Percentiles rank a stretch among this genome's conserved stretches.
Evolutionary conservation across 1,139 yeast species (phyloP).

Genomic region (Blastobotrys illinoisensis): DNA sequence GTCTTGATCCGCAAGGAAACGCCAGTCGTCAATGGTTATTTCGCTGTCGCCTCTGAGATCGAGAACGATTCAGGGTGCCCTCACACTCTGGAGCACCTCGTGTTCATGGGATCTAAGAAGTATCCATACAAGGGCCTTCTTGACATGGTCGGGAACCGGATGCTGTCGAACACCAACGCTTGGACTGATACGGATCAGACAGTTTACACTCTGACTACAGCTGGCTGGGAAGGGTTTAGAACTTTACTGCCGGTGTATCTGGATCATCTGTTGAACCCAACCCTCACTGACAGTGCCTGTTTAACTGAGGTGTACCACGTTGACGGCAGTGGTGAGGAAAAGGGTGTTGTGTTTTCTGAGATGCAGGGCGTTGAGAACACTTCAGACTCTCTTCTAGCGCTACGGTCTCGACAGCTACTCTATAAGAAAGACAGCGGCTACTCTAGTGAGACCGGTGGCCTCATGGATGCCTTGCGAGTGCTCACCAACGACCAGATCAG

Average conservation of each 20-base stretch:
- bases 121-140: slow-evolving; percentile 90
- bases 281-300: slow-evolving; percentile 84
- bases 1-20: slow-evolving; percentile 74
- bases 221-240: slow-evolving; percentile 95
- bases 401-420: slow-evolving; percentile 57
- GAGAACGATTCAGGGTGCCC: slow-evolving; percentile 86
- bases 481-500: slow-evolving; percentile 70
- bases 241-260: slow-evolving; percentile 79
- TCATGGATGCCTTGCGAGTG: slow-evolving; percentile 67
- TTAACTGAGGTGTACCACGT: slow-evolving; percentile 92
- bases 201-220: slow-evolving; percentile 83
- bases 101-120: slow-evolving; percentile 88
- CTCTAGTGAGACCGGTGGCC: slow-evolving; percentile 91
- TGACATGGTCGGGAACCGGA: slow-evolving; percentile 79
- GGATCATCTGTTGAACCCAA: slow-evolving; percentile 82
- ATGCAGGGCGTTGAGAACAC: slow-evolving; percentile 92
- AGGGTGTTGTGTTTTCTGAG: slow-evolving; percentile 95
- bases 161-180: slow-evolving; percentile 87
- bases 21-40: slow-evolving; percentile 87
- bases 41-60: slow-evolving; percentile 93
- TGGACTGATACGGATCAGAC: slow-evolving; percentile 98
- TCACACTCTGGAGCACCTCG: slow-evolving; percentile 89
- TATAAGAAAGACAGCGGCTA: slow-evolving; percentile 67
- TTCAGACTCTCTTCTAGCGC: slow-evolving; percentile 64
- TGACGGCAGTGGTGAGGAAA: slow-evolving; percentile 85